Evolutionary conservation across 805 yeast genomes (phyloP), one percentile per base, ranked within the genome.

Genomic region (Hanseniaspora singularis): DNA sequence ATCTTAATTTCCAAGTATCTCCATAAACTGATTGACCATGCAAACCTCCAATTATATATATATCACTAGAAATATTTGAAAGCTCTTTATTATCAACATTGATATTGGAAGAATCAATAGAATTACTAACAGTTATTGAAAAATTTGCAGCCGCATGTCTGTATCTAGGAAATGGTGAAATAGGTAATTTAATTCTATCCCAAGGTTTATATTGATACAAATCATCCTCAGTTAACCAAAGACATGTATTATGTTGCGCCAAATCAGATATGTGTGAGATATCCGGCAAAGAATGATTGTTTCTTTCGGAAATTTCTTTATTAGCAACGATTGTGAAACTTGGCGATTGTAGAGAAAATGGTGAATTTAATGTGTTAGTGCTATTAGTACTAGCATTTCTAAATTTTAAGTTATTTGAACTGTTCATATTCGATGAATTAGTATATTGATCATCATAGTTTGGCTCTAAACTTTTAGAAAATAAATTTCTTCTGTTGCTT

Each of bases 11-110:
- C 99, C 99, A 92, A 53, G 95, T 77, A 61, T 92, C 98, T 40
- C 95, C 96, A 62, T 82, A 85, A 5, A 89, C 96, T 16, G 89
- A 79, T 48, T 85, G 84, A 46, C 88, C 95, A 58, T 88, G 81
- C 40, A 92, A 69, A 8, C 99, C 99, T 34, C 99, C 98, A 85
- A 92, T 88, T 19, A 92, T 71, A 59, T 76, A 86, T 18, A 87
- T 66, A 51, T 86, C 92, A 46, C 85, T 40, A 2, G 46, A 38
- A 5, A 37, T 37, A 6, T 19, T 6, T 3, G 48, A 40, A 8
- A 8, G 28, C 10, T 26, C 11, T 8, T 26, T 11, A 26, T 11
- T 26, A 11, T 26, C 11, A 11, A 8, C 22, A 4, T 22, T 18
- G 15, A 14, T 16, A 14, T 30, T 46, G 11, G 23, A 19, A 12